Evolutionary conservation across 2,329 filamentous ascomycete species (phyloP).

Genomic region (Penicillium sp.): DNA sequence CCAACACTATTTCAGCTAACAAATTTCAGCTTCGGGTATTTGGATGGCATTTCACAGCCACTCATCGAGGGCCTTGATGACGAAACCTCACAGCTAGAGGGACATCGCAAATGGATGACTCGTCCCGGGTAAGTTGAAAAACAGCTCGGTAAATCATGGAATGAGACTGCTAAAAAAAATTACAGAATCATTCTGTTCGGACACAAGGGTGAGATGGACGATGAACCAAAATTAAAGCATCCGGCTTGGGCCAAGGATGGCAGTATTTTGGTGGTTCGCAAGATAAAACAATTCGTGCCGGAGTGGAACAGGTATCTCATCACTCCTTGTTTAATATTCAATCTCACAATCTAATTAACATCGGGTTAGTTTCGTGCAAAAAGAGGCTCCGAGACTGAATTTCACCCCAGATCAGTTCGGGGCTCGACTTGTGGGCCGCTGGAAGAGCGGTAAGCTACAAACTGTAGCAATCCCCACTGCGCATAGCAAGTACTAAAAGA

Average conservation of each 20-base stretch:
- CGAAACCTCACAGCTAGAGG: slow-evolving; percentile 1
- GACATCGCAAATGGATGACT: neutral
- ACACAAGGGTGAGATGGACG: slow-evolving; percentile 34
- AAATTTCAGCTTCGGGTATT: slow-evolving; percentile 43
- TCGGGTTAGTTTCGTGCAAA: neutral
- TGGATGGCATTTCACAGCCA: slow-evolving; percentile 46
- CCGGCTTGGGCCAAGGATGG: slow-evolving; percentile 45
- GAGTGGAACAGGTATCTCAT: slow-evolving; percentile 39
- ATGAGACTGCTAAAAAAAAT: neutral
- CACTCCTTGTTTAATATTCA: slow-evolving; percentile 3
- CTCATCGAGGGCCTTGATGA: slow-evolving; percentile 34
- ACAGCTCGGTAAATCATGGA: neutral
- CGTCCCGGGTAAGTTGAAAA: neutral
- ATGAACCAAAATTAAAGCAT: slow-evolving; percentile 20
- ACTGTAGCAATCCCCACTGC: neutral
- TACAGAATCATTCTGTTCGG: slow-evolving; percentile 33
- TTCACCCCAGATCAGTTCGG: slow-evolving; percentile 37
- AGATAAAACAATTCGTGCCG: slow-evolving; percentile 47
- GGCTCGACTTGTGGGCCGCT: slow-evolving; percentile 46
- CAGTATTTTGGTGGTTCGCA: slow-evolving; percentile 47
- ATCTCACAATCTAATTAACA: neutral
- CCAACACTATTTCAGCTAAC: neutral
- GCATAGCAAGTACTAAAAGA: neutral
- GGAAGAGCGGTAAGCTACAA: slow-evolving; percentile 38
- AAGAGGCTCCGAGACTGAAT: slow-evolving; percentile 1